These are phyloP conservation scores for Arthrobotrys iridis DNA, from an alignment of 2,329 filamentous ascomycete species.

Conservation along the genomic window DNA sequence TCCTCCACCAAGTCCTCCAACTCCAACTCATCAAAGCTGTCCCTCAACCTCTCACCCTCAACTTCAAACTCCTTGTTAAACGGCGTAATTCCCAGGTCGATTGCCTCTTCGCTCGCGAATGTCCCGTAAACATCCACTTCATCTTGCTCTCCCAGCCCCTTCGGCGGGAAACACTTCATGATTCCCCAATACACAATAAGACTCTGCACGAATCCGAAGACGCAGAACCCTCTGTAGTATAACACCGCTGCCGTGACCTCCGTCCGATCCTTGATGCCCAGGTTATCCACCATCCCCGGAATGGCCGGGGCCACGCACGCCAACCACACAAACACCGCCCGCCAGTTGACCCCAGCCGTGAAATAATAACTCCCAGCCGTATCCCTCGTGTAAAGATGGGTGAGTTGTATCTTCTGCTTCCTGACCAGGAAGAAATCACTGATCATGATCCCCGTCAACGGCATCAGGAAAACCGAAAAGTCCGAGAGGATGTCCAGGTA, in stretches of 20 bases:
- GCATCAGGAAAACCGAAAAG: slow-evolving; percentile 52
- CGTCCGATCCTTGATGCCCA: slow-evolving; percentile 36
- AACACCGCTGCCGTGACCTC: slow-evolving; percentile 42
- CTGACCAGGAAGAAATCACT: slow-evolving; percentile 46
- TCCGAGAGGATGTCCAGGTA: slow-evolving; percentile 52
- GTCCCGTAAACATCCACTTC: slow-evolving; percentile 50
- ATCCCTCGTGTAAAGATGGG: slow-evolving; percentile 50
- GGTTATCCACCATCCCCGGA: slow-evolving; percentile 46
- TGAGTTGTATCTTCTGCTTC: slow-evolving; percentile 37
- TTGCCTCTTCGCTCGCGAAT: slow-evolving; percentile 47
- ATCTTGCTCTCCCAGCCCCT: slow-evolving; percentile 46
- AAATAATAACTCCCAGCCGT: slow-evolving; percentile 42
- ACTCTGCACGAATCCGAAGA: slow-evolving; percentile 51
- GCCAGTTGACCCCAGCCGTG: slow-evolving; percentile 43
- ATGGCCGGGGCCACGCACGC: slow-evolving; percentile 47
- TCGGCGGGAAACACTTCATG: slow-evolving; percentile 36
- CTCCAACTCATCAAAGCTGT: slow-evolving; percentile 24
- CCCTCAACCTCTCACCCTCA: slow-evolving; percentile 37
- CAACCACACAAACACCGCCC: slow-evolving; percentile 47
- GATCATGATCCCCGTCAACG: slow-evolving; percentile 52
- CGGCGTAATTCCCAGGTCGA: slow-evolving; percentile 50
- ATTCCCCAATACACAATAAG: slow-evolving; percentile 40
- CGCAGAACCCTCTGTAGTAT: slow-evolving; percentile 49
- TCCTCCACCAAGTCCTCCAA: slow-evolving; percentile 34
- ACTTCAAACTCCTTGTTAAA: slow-evolving; percentile 52